A percentile compares a stretch with the other conserved stretches of the same genome.
Evolutionary conservation across 495 filamentous ascomycete genomes (phyloP).

Genomic region (Neurospora africana): DNA sequence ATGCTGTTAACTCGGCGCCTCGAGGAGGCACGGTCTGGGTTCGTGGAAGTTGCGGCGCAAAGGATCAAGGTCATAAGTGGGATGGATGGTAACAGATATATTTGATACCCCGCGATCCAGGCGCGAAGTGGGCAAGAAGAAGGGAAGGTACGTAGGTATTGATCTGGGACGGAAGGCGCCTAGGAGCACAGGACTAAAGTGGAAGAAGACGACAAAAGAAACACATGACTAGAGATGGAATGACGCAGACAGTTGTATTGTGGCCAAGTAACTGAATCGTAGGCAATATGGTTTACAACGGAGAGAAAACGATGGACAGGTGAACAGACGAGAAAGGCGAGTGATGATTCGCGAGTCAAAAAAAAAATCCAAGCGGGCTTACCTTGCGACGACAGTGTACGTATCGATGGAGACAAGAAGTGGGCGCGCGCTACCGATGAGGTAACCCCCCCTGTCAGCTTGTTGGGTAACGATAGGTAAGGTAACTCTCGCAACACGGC

Average conservation of each 20-base stretch:
- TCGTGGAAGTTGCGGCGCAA: neutral
- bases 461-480: neutral
- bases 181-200: neutral
- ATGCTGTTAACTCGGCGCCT: constrained; percentile 26
- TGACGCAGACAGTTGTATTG: neutral
- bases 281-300: neutral
- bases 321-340: neutral
- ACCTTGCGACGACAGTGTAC: neutral
- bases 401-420: neutral
- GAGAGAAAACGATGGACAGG: neutral
- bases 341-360: neutral
- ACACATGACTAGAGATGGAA: neutral
- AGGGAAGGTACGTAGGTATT: neutral
- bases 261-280: neutral
- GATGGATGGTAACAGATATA: neutral
- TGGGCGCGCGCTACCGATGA: neutral
- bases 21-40: constrained; percentile 2
- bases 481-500: neutral
- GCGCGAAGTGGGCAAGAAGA: neutral
- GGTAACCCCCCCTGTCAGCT: constrained; percentile 1
- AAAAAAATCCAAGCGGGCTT: constrained; percentile 2
- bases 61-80: neutral
- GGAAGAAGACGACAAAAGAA: neutral
- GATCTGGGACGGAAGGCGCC: neutral
- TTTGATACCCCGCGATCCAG: neutral